These are phyloP conservation scores for Chaetomiaceae sp. DNA, from an alignment of 2,329 filamentous ascomycete species.

Conservation along the genomic window DNA sequence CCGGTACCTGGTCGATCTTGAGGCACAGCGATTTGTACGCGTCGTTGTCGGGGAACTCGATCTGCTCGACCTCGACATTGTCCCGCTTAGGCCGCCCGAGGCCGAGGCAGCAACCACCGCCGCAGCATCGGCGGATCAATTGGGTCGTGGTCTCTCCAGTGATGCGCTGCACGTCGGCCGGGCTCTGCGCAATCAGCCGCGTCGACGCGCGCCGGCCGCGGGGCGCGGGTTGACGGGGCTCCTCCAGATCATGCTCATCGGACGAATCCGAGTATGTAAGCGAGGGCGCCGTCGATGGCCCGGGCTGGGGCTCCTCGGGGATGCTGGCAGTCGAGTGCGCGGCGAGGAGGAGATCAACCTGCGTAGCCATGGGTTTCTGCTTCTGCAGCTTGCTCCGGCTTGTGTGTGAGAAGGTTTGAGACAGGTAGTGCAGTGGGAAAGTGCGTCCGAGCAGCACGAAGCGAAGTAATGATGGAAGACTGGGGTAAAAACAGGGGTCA, in stretches of 20 bases:
- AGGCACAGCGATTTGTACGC: slow-evolving; percentile 77
- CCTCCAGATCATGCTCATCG: slow-evolving; percentile 49
- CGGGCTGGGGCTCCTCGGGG: slow-evolving; percentile 36
- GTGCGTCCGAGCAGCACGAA: neutral
- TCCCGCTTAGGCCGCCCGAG: slow-evolving; percentile 36
- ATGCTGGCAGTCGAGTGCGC: slow-evolving; percentile 37
- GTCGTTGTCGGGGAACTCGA: slow-evolving; percentile 67
- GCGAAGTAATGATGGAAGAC: slow-evolving; percentile 2
- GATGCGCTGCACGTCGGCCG: slow-evolving; percentile 56
- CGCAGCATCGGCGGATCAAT: slow-evolving; percentile 57
- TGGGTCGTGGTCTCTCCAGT: slow-evolving; percentile 58
- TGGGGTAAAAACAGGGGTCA: slow-evolving; percentile 3
- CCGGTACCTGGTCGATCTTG: slow-evolving; percentile 69
- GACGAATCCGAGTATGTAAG: slow-evolving; percentile 57
- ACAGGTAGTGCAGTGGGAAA: neutral
- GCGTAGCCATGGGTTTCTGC: slow-evolving; percentile 34
- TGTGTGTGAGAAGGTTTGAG: neutral
- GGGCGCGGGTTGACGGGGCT: slow-evolving; percentile 38
- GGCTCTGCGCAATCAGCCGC: slow-evolving; percentile 58
- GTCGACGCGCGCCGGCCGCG: slow-evolving; percentile 62
- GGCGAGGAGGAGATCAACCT: slow-evolving; percentile 35
- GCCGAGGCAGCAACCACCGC: slow-evolving; percentile 57
- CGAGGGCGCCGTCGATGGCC: slow-evolving; percentile 52
- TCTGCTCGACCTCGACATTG: slow-evolving; percentile 45
- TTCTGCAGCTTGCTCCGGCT: neutral